Conservation (phyloP, 352 stramenopile species). For the Pythium oligandrum region DNA sequence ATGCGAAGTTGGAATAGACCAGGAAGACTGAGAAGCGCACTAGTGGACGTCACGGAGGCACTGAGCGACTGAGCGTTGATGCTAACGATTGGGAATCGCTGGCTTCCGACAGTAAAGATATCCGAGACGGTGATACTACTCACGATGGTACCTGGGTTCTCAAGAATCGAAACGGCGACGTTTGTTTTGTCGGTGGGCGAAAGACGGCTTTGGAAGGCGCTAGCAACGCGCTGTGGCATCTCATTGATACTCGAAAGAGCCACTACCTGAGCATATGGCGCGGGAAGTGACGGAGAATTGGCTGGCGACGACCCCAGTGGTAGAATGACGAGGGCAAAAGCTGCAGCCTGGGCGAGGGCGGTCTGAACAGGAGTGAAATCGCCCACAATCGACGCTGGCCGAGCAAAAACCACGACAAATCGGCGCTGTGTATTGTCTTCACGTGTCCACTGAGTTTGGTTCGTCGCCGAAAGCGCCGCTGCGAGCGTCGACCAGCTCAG, state of each 20-base stretch:
- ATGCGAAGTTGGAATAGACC: slow-evolving; percentile 20
- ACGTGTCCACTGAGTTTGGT: slow-evolving; percentile 4
- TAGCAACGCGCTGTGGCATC: slow-evolving; percentile 1
- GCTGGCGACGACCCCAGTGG: background rate
- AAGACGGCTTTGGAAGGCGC: background rate
- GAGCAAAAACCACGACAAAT: slow-evolving; percentile 4
- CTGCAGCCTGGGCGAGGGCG: slow-evolving; percentile 1
- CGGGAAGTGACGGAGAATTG: background rate
- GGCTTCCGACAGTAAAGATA: no score
- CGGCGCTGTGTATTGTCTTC: slow-evolving; percentile 7
- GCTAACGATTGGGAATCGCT: background rate
- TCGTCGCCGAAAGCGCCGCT: no score
- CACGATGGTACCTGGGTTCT: no score
- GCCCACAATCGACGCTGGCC: background rate
- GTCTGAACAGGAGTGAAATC: slow-evolving; percentile 3
- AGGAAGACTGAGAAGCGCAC: slow-evolving; percentile 5
- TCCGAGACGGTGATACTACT: background rate
- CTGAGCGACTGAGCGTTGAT: slow-evolving; percentile 1
- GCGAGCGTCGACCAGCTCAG: no score
- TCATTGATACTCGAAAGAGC: slow-evolving; percentile 1
- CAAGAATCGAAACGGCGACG: background rate
- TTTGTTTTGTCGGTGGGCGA: no score
- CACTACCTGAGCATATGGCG: background rate
- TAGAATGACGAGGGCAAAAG: slow-evolving; percentile 8
- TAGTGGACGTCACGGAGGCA: background rate